Conservation (phyloP, 192 early-diverging fungal genomes). For the Ambispora gerdemannii region DNA sequence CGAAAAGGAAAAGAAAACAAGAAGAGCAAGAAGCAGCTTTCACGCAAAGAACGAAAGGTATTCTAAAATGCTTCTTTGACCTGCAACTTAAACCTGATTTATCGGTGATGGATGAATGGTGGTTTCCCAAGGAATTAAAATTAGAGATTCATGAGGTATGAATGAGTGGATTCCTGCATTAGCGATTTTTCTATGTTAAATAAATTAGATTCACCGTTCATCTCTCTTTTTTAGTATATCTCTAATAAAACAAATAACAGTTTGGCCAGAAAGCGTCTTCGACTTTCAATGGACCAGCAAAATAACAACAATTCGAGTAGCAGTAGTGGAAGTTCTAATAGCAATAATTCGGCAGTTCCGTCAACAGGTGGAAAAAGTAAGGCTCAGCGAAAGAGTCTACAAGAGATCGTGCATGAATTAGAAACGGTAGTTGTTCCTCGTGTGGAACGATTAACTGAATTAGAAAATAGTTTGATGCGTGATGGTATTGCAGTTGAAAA, state of each 20-base stretch:
- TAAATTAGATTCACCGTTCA: not conserved
- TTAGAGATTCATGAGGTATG: constrained; percentile 28
- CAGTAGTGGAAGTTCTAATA: not conserved
- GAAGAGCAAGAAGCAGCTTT: constrained; percentile 21
- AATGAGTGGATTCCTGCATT: not conserved
- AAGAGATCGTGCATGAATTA: constrained; percentile 29
- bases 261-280: constrained; percentile 30
- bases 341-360: not conserved
- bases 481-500: constrained; percentile 17
- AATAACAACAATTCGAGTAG: not conserved
- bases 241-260: constrained; percentile 32
- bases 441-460: constrained; percentile 17
- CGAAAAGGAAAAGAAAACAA: constrained; percentile 28
- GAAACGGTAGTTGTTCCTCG: constrained; percentile 17
- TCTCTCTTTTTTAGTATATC: constrained; percentile 21
- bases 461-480: not conserved
- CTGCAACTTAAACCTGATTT: constrained; percentile 15
- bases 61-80: constrained; percentile 23
- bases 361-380: constrained; percentile 20
- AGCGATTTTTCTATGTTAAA: not conserved
- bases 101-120: constrained; percentile 29
- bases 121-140: constrained; percentile 31
- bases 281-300: constrained; percentile 19
- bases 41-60: constrained; percentile 2
- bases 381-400: constrained; percentile 19